Percentiles rank a stretch among this genome's conserved stretches.
Conservation (phyloP, 192 early-diverging fungal species). For the Rhizoclosmatium sp. region DNA sequence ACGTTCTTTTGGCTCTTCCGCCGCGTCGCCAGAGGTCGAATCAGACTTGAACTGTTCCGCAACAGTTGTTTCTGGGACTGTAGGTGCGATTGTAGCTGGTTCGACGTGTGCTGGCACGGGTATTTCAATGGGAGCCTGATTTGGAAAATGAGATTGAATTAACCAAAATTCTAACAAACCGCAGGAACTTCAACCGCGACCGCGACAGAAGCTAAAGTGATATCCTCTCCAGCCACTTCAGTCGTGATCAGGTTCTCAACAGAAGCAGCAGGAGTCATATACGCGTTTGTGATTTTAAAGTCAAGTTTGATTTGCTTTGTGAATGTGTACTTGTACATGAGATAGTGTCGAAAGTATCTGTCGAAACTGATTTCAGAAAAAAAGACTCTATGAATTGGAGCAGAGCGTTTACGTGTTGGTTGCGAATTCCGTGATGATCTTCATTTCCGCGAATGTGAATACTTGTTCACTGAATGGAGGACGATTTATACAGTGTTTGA, state of each 20-base stretch:
- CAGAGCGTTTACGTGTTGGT: constrained; percentile 43
- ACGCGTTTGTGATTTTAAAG: constrained; percentile 51
- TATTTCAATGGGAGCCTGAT: neutral
- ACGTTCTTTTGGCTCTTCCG: neutral
- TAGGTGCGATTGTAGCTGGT: neutral
- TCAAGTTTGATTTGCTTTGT: constrained; percentile 65
- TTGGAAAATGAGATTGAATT: neutral
- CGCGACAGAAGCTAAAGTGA: no score
- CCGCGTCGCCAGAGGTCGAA: neutral
- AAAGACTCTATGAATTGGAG: neutral
- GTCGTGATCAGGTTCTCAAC: neutral
- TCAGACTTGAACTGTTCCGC: no score
- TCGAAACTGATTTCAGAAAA: neutral
- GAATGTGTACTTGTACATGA: constrained; percentile 67
- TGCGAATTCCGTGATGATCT: constrained; percentile 55
- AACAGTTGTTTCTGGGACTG: neutral
- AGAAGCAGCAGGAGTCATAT: constrained; percentile 15
- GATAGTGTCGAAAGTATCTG: constrained; percentile 65
- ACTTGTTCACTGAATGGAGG: constrained; percentile 61
- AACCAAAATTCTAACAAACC: neutral
- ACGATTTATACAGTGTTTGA: constrained; percentile 56
- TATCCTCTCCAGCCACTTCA: neutral
- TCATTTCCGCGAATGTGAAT: constrained; percentile 55
- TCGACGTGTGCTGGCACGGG: neutral
- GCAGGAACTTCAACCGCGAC: no score